Evolutionary conservation across 306 rosid species (phyloP).

Genomic region (cucumber (Cucumis sativus)): Cucumber_9930_V3 NC_026659.2:28853001-28853500

Average conservation of each 20-base stretch:
- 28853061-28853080: not conserved
- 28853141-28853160: not conserved
- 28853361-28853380: not conserved
- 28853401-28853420: not conserved
- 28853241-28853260: not conserved
- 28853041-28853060: not conserved
- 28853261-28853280: not conserved
- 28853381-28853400: not conserved
- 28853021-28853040: not conserved
- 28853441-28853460: not conserved
- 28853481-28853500: not conserved
- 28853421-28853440: not conserved
- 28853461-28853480: not conserved
- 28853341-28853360: not conserved
- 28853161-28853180: not conserved
- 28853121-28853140: not conserved
- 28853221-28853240: not conserved
- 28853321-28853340: not conserved
- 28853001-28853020: not conserved
- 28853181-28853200: not conserved
- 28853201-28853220: not conserved
- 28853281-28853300: not conserved
- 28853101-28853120: not conserved
- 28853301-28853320: not conserved
- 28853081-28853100: not conserved